These are phyloP conservation scores for Aspergillus hiratsukae DNA, from an alignment of 2,329 filamentous ascomycete genomes.

Conservation along the genomic window DNA sequence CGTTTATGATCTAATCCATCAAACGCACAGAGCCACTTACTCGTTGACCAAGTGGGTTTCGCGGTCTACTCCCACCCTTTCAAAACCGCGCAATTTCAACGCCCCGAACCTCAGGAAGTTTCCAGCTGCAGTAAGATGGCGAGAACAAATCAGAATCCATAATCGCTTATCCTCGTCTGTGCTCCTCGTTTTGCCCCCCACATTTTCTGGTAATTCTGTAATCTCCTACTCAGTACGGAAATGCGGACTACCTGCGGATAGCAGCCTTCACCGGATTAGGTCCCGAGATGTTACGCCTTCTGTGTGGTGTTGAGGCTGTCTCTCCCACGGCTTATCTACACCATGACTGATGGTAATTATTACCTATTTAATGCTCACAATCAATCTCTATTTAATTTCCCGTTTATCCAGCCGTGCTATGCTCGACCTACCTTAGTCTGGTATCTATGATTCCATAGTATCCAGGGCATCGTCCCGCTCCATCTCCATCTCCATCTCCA, in stretches of 20 bases:
- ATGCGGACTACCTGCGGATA: not conserved
- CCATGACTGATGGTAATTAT: not conserved
- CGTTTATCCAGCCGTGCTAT: not conserved
- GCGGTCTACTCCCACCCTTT: not conserved
- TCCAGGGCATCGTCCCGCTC: not conserved
- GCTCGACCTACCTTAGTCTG: not conserved
- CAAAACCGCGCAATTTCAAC: not conserved
- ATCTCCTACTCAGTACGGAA: not conserved
- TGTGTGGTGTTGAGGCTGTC: not conserved
- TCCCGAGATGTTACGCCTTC: slow-evolving; percentile 12
- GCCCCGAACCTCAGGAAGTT: not conserved
- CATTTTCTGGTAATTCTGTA: not conserved
- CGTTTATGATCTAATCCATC: not conserved
- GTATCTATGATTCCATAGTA: not conserved
- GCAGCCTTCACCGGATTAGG: slow-evolving; percentile 13
- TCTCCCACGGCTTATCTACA: not conserved
- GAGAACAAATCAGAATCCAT: not conserved
- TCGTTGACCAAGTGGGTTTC: not conserved
- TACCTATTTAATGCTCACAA: not conserved
- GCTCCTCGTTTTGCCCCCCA: not conserved
- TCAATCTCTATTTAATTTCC: not conserved
- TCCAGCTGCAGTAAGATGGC: not conserved
- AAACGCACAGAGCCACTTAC: not conserved
- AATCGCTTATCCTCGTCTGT: not conserved
- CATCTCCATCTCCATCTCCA: not conserved